Evolutionary conservation across 1,284 basidiomycete species (phyloP).

Genomic region (Amylostereum areolatum): DNA sequence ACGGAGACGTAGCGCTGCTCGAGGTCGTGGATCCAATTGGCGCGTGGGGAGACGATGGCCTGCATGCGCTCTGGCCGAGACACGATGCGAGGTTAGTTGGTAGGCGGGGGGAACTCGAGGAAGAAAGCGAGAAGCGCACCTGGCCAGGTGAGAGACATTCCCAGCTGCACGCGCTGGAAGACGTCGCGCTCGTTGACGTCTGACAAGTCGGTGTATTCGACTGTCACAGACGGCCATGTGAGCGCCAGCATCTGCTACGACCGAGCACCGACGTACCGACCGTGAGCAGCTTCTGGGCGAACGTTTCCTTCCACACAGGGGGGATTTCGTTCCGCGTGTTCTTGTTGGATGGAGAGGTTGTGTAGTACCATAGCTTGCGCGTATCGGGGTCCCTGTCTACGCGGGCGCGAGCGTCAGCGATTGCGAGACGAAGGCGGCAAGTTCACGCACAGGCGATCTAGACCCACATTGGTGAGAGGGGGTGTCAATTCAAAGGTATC

Average conservation of each 20-base stretch:
- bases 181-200: conserved; percentile 56
- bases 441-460: conserved; percentile 32
- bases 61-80: conserved; percentile 60
- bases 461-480: not conserved
- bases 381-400: conserved; percentile 42
- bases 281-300: conserved; percentile 49
- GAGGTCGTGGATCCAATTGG: conserved; percentile 48
- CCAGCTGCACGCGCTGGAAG: conserved; percentile 76
- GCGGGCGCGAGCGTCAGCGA: not conserved
- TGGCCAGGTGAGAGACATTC: conserved; percentile 60
- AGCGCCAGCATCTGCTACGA: not conserved
- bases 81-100: not conserved
- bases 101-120: not conserved
- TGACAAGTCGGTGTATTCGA: conserved; percentile 49
- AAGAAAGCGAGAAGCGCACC: conserved; percentile 31
- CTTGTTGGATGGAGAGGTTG: conserved; percentile 36
- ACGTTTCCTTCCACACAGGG: conserved; percentile 38
- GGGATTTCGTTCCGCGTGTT: conserved; percentile 43
- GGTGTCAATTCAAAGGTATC: not conserved
- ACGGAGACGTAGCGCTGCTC: conserved; percentile 43
- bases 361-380: conserved; percentile 57
- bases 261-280: conserved; percentile 41
- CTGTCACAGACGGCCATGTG: conserved; percentile 25
- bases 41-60: conserved; percentile 59
- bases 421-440: conserved; percentile 2